A percentile compares a stretch with the other conserved stretches of the same genome.
Conservation (phyloP, 2,329 filamentous ascomycete genomes). For the Fusarium musae region DNA sequence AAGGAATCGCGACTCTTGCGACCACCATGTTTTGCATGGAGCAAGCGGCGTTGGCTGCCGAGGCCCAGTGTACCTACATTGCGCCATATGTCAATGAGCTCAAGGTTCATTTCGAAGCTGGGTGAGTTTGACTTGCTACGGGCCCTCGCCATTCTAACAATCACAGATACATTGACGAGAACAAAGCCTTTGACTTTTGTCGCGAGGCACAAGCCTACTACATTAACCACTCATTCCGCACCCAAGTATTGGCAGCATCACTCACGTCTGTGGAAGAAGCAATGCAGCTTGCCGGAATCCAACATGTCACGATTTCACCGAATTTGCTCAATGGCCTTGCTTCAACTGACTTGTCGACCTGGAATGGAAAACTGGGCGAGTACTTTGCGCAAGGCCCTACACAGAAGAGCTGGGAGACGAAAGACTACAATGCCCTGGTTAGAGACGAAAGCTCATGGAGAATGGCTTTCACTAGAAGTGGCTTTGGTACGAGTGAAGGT, state of each 20-base stretch:
- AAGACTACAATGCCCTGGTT: slow-evolving; percentile 35
- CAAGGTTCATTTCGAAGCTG: slow-evolving; percentile 67
- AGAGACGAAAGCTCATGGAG: slow-evolving; percentile 61
- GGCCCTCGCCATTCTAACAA: not conserved
- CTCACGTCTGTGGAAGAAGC: slow-evolving; percentile 68
- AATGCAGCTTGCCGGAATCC: slow-evolving; percentile 66
- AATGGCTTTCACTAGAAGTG: slow-evolving; percentile 61
- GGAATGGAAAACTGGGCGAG: slow-evolving; percentile 46
- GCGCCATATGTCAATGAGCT: slow-evolving; percentile 75
- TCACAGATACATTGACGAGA: slow-evolving; percentile 58
- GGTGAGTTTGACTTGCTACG: slow-evolving; percentile 47
- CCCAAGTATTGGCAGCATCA: slow-evolving; percentile 66
- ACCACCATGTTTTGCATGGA: slow-evolving; percentile 72
- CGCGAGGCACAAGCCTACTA: slow-evolving; percentile 65
- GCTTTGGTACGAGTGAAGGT: slow-evolving; percentile 58
- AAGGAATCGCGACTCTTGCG: slow-evolving; percentile 68
- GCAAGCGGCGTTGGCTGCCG: slow-evolving; percentile 68
- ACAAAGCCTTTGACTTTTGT: slow-evolving; percentile 63
- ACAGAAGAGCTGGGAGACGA: slow-evolving; percentile 41
- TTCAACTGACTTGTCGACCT: slow-evolving; percentile 47
- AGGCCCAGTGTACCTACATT: slow-evolving; percentile 69
- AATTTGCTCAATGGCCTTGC: slow-evolving; percentile 60
- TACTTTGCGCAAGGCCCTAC: slow-evolving; percentile 48
- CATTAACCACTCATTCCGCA: slow-evolving; percentile 52
- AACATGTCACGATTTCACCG: slow-evolving; percentile 70